These are phyloP conservation scores for Penicillium waksmanii DNA, from an alignment of 495 filamentous ascomycete species.

Conservation along the genomic window DNA sequence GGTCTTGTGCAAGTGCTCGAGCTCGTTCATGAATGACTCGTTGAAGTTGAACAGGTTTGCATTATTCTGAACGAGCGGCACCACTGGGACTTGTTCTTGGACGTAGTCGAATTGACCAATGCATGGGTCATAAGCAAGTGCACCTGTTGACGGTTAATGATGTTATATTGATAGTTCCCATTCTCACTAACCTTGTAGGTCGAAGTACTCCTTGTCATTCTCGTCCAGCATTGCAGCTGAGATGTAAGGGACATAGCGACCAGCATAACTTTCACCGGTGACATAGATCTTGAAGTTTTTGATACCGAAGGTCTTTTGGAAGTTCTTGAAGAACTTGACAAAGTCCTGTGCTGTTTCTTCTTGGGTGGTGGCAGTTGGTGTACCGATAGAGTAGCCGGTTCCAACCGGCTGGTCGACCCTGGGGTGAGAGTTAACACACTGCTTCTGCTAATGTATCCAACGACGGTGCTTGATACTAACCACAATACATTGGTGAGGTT, in stretches of 20 bases:
- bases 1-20: conserved; percentile 50
- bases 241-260: conserved; percentile 59
- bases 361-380: conserved; percentile 54
- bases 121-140: conserved; percentile 46
- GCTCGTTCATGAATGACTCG: conserved; percentile 50
- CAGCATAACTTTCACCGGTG: conserved; percentile 64
- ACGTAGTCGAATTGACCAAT: conserved; percentile 47
- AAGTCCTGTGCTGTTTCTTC: conserved; percentile 63
- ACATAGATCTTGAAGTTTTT: conserved; percentile 65
- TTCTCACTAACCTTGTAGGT: conserved; percentile 41
- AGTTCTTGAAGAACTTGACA: conserved; percentile 67
- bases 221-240: conserved; percentile 55
- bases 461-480: conserved; percentile 31
- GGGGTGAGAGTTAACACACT: neutral
- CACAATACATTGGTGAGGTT: conserved; percentile 68
- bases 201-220: conserved; percentile 52
- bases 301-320: conserved; percentile 61
- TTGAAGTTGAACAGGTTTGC: conserved; percentile 62
- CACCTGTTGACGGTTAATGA: conserved; percentile 29
- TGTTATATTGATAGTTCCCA: neutral
- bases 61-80: conserved; percentile 55
- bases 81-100: conserved; percentile 45
- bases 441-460: neutral
- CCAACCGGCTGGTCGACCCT: conserved; percentile 62
- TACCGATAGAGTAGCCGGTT: conserved; percentile 60